Evolutionary conservation across 768 basidiomycete species (phyloP).

Genomic region (Pulveroboletus sp.): DNA sequence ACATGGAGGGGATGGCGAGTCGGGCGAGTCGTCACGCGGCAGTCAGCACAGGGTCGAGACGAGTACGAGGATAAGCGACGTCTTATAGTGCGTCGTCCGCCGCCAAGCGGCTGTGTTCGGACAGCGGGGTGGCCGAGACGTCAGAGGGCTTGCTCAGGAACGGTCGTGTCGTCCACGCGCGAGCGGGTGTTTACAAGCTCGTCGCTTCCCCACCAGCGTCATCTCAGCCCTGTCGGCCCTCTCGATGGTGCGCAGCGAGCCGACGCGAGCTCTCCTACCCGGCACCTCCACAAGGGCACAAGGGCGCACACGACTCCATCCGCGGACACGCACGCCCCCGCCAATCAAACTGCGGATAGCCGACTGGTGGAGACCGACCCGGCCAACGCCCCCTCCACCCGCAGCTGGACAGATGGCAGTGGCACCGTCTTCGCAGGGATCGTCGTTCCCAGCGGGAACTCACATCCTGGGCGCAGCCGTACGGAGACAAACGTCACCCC

Average conservation of each 20-base stretch:
- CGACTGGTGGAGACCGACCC: not conserved
- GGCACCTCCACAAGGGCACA: too few relatives aligned
- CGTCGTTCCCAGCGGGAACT: too few relatives aligned
- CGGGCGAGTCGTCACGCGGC: not conserved
- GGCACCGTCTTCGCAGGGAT: not conserved
- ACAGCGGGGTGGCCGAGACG: constrained; percentile 1
- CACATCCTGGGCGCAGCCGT: not conserved
- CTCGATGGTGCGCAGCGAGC: too few relatives aligned
- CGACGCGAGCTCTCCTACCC: too few relatives aligned
- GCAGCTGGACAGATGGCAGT: not conserved
- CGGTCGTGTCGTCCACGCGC: not conserved
- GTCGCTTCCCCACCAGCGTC: not conserved
- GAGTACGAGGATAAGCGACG: not conserved
- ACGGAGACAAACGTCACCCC: not conserved
- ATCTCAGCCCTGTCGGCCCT: too few relatives aligned
- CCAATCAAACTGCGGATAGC: not conserved
- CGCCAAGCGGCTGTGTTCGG: constrained; percentile 10
- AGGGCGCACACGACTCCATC: not conserved
- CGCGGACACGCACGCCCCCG: not conserved
- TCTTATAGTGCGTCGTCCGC: constrained; percentile 10
- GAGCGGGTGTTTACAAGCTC: not conserved
- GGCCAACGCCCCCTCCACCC: not conserved
- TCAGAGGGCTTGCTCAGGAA: not conserved
- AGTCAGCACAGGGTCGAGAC: not conserved
- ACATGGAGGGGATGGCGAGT: constrained; percentile 19